These are phyloP conservation scores for Colletotrichum acutatum DNA, from an alignment of 2,329 filamentous ascomycete genomes.

Conservation along the genomic window DNA sequence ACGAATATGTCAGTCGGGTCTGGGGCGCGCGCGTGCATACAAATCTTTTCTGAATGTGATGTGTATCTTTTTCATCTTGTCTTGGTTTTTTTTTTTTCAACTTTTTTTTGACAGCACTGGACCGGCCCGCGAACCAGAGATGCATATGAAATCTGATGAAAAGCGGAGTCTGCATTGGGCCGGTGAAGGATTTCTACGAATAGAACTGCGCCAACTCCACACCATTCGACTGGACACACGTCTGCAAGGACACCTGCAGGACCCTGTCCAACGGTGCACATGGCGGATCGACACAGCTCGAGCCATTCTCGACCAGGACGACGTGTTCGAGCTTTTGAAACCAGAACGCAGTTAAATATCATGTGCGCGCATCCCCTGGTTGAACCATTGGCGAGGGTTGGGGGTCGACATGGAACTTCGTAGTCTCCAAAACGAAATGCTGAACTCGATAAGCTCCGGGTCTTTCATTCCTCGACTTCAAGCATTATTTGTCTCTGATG, in stretches of 20 bases:
- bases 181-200: constrained; percentile 30
- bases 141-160: constrained; percentile 32
- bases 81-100: constrained; percentile 20
- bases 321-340: neutral
- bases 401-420: neutral
- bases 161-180: constrained; percentile 13
- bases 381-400: neutral
- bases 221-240: constrained; percentile 23
- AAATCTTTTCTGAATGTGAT: neutral
- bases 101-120: constrained; percentile 29
- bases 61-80: constrained; percentile 17
- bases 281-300: constrained; percentile 5
- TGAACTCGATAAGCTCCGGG: neutral
- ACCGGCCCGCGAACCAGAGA: constrained; percentile 31
- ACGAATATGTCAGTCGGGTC: neutral
- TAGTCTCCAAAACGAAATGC: neutral
- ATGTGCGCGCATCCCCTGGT: neutral
- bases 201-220: constrained; percentile 19
- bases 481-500: neutral
- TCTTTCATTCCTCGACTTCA: neutral
- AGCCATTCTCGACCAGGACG: neutral
- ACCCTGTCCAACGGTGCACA: constrained; percentile 29
- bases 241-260: constrained; percentile 24
- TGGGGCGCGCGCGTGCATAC: neutral
- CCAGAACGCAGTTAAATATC: neutral